A percentile compares a stretch with the other conserved stretches of the same genome.
phyloP scores from a whole-genome alignment of 2,329 filamentous ascomycete genomes.

The Diaporthe amygdali region DNA sequence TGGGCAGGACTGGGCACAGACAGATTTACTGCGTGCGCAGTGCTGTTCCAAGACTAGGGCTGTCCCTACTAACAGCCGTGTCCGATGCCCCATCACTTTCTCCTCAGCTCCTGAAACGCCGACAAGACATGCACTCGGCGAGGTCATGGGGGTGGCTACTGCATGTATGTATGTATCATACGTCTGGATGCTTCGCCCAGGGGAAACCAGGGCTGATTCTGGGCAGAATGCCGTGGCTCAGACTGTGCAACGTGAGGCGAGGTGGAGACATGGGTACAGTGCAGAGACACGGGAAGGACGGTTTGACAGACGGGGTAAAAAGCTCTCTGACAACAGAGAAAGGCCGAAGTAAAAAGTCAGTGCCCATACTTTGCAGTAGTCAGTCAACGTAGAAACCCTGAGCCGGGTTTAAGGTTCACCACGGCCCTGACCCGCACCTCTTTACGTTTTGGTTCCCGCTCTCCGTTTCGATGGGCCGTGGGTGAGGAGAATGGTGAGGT shows the following conservation, averaged over 20 bases:
- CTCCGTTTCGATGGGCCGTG: not conserved
- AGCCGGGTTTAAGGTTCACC: constrained; percentile 4
- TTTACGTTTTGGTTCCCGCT: constrained; percentile 9
- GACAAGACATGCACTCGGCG: not conserved
- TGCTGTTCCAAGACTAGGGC: not conserved
- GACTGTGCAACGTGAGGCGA: not conserved
- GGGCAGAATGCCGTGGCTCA: not conserved
- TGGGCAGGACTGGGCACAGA: not conserved
- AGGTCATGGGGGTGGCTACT: not conserved
- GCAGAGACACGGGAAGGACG: not conserved
- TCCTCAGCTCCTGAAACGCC: constrained; percentile 11
- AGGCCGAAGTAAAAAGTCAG: no score
- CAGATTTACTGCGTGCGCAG: not conserved
- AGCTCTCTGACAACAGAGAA: not conserved
- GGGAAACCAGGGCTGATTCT: not conserved
- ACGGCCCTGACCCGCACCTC: constrained; percentile 4
- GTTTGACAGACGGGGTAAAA: not conserved
- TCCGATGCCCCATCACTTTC: not conserved
- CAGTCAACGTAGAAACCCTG: not conserved
- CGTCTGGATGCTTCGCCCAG: not conserved
- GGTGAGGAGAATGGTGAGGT: not conserved
- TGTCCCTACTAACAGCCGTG: not conserved
- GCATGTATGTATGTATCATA: no score
- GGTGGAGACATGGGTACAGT: not conserved
- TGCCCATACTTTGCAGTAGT: no score